Conservation (phyloP, 2,329 filamentous ascomycete genomes). For the Diaporthe batatas region DNA sequence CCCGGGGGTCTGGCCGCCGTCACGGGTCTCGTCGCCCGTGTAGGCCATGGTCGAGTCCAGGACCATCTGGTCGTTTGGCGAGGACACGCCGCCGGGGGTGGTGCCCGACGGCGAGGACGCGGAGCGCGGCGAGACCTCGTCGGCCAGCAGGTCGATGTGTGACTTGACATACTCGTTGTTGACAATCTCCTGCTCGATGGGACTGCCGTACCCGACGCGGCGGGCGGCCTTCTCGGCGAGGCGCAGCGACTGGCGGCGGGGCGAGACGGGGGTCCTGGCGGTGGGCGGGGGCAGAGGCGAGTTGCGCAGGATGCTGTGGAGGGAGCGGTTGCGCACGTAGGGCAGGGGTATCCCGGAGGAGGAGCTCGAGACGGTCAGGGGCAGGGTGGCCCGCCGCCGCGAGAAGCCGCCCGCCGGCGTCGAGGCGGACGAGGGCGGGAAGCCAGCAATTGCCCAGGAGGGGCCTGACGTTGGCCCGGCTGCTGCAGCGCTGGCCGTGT, state of each 20-base stretch:
- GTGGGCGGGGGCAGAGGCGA: slow-evolving; percentile 70
- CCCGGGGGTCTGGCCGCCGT: slow-evolving; percentile 73
- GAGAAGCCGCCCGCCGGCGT: slow-evolving; percentile 49
- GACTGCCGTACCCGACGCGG: slow-evolving; percentile 73
- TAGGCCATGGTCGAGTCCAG: slow-evolving; percentile 66
- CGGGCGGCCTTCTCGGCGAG: slow-evolving; percentile 67
- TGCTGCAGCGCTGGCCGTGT: slow-evolving; percentile 30
- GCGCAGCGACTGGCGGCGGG: slow-evolving; percentile 66
- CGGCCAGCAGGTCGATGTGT: slow-evolving; percentile 72
- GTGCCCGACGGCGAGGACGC: slow-evolving; percentile 50
- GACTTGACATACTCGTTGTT: slow-evolving; percentile 73
- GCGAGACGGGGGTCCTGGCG: slow-evolving; percentile 64
- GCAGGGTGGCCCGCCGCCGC: slow-evolving; percentile 55
- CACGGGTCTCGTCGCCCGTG: slow-evolving; percentile 66
- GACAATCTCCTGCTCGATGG: slow-evolving; percentile 73
- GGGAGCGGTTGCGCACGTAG: slow-evolving; percentile 69
- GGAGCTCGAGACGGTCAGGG: slow-evolving; percentile 44
- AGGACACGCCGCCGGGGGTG: not conserved
- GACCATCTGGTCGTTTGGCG: slow-evolving; percentile 51
- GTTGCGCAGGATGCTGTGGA: slow-evolving; percentile 76
- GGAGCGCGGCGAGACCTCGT: slow-evolving; percentile 67
- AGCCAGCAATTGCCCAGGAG: slow-evolving; percentile 43
- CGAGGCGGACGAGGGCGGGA: slow-evolving; percentile 48
- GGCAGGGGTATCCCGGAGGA: slow-evolving; percentile 55
- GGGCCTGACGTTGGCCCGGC: not conserved